Percentiles rank a stretch among this genome's conserved stretches.
These are phyloP conservation scores for Cornus florida DNA, from an alignment of 148 eudicot genomes.

Conservation along the genomic window DNA sequence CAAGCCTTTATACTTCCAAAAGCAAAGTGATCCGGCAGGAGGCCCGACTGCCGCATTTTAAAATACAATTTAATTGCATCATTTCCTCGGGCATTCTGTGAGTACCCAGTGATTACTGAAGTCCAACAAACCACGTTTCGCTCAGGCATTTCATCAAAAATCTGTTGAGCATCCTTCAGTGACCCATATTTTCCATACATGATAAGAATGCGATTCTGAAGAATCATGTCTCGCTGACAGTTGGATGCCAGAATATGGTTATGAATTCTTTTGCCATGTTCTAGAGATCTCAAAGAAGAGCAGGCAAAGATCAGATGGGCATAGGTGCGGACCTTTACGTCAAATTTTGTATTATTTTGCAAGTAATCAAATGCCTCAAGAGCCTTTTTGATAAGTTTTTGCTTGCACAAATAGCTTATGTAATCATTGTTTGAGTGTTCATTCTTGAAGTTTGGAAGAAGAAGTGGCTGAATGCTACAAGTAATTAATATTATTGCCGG, in stretches of 20 bases:
- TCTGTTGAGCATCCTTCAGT: constrained; percentile 31
- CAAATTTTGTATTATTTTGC: constrained; percentile 16
- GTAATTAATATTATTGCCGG: constrained; percentile 12
- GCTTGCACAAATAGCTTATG: constrained; percentile 39
- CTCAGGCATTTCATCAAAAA: constrained; percentile 36
- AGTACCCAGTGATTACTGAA: constrained; percentile 36
- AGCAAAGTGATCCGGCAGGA: constrained; percentile 37
- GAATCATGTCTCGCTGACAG: constrained; percentile 26
- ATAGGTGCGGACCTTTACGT: constrained; percentile 31
- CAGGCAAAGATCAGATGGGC: constrained; percentile 35
- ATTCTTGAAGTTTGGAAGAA: constrained; percentile 13
- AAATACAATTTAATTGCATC: constrained; percentile 29
- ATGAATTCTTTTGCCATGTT: constrained; percentile 32
- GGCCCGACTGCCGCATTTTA: constrained; percentile 26
- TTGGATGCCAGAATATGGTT: constrained; percentile 20
- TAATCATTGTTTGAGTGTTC: constrained; percentile 35
- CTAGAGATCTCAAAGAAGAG: constrained; percentile 36
- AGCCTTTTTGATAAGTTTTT: constrained; percentile 30
- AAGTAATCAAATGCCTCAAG: constrained; percentile 30
- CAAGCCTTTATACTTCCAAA: constrained; percentile 40
- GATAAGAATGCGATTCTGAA: constrained; percentile 38
- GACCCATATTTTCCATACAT: constrained; percentile 53
- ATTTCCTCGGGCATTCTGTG: constrained; percentile 27
- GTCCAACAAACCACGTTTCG: constrained; percentile 47
- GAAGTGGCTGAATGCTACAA: not conserved